A percentile compares a stretch with the other conserved stretches of the same genome.
These are phyloP conservation scores for Oenanthe sinensis DNA, from an alignment of 129 eudicot species.

Conservation along the genomic window DNA sequence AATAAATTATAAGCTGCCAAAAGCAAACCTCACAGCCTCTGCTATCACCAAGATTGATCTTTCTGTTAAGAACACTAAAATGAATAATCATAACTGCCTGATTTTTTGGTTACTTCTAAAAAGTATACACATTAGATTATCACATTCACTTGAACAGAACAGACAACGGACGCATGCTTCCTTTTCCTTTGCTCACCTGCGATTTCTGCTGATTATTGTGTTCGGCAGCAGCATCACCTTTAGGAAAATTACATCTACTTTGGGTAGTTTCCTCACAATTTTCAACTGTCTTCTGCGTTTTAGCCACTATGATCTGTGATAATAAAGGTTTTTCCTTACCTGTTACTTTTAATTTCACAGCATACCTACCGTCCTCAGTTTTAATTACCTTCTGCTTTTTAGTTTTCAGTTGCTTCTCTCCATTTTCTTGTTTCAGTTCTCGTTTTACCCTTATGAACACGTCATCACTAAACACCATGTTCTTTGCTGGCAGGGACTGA, in stretches of 20 bases:
- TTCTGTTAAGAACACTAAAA: not conserved
- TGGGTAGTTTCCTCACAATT: not conserved
- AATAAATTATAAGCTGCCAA: not conserved
- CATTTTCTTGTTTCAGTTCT: not conserved
- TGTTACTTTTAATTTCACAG: not conserved
- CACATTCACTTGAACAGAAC: not conserved
- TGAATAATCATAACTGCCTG: conserved; percentile 1
- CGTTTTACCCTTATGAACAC: not conserved
- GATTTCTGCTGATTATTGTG: not conserved
- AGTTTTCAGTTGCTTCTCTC: not conserved
- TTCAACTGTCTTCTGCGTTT: not conserved
- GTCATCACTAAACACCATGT: not conserved
- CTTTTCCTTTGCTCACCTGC: not conserved
- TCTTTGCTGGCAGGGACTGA: not conserved
- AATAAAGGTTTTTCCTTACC: not conserved
- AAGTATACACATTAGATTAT: not conserved
- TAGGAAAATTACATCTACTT: not conserved
- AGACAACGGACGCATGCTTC: not conserved
- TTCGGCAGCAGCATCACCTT: not conserved
- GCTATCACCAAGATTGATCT: not conserved
- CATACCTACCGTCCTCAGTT: not conserved
- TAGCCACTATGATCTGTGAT: not conserved
- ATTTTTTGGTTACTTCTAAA: not conserved
- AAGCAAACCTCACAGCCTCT: not conserved
- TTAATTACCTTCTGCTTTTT: not conserved